Evolutionary conservation across 1,284 basidiomycete species (phyloP), one percentile per base, ranked within the genome.

Genomic region (Porogramme epimiltina): DNA sequence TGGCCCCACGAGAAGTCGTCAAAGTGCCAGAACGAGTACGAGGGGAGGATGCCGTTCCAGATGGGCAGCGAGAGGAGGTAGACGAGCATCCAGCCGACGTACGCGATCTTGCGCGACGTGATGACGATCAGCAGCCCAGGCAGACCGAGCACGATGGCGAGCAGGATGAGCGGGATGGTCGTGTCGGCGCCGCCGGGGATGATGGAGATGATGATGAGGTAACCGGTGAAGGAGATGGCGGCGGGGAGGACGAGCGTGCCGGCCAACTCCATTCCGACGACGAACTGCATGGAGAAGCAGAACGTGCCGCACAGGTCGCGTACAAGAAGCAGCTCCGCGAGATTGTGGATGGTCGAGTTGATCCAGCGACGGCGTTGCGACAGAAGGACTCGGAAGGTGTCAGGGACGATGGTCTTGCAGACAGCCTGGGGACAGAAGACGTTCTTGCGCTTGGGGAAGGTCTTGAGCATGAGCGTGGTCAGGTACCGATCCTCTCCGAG

Each of bases 1-100:
- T 96, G 91, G 74, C 97, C 97, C 96, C 96, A 99, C 18, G 92
- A 94, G 73, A 99, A 99, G 77, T 99, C 97, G 68, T 99, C 96
- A 71, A 99, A 98, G 73, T 98, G 95, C 95, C 95, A 98, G 75
- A 93, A 99, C 31, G 95, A 83, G 72, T 98, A 98, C 2, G 92
- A 87, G 1, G 95, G 95, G 10, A 98, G 81, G 55, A 96, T 79
- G 63, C 95, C 93, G 75, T 98, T 98, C 95, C 95, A 98, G 46
- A 98, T 84, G 3, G 95, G 95, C 31, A 98, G 77, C 19, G 95
- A 96, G 51, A 96, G 43, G 15, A 99, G 82, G 70, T 99, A 99
- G 56, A 98, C 78, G 55, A 96, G 56, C 94, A 99, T 98, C 96
- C 97, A 99, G 9, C 95, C 89, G 44, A 98, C 80, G 69, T 98